Evolutionary conservation across 352 stramenopile genomes (phyloP), one percentile per base, ranked within the genome.

Genomic region (Pythium guiyangense): DNA sequence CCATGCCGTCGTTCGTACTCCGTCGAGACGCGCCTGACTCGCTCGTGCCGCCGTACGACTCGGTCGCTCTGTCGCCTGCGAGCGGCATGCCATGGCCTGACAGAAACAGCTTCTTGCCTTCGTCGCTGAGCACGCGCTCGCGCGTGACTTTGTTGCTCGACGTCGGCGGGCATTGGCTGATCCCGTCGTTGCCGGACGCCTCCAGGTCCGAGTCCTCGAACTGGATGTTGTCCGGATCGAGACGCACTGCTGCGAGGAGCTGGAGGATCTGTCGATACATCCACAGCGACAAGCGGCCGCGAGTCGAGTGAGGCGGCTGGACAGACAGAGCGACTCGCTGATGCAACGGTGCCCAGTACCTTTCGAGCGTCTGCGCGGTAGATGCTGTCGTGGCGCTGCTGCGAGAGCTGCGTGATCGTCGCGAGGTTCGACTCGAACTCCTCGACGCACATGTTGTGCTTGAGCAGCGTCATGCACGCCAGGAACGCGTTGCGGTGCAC

Each of bases 41-140:
- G 35, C 65, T 69, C 20, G 68, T 25, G 8, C 18, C 20, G 6
- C 58, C n/a, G 54, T 59, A 26, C 61, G 68, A 44, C 60, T 66
- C 1, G 70, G 31, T 78, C 22, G 71, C 64, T 20, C 59, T 61
- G 17, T 60, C 51, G n/a, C 47, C 57, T 50, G 57, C 59, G 2
- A 55, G 67, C 25, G 50, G 55, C 49, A 69, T 64, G 34, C 69
- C 63, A 51, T 95, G 70, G 14, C 76, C 77, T 34, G 73, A 63
- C 14, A 90, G 63, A 55, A 91, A 92, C 4, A 94, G 57, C n/a
- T 79, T 76, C 62, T 93, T 93, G 60, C 85, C 85, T 77, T 95
- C 86, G 31, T 90, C 77, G 49, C 86, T 95, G 20, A 95, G 73
- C 14, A 88, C 84, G 3, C 82, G 81, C 45, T 92, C 74, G 31